Evolutionary conservation across 2,329 filamentous ascomycete species (phyloP).

Genomic region (Bipolaris gigantea): DNA sequence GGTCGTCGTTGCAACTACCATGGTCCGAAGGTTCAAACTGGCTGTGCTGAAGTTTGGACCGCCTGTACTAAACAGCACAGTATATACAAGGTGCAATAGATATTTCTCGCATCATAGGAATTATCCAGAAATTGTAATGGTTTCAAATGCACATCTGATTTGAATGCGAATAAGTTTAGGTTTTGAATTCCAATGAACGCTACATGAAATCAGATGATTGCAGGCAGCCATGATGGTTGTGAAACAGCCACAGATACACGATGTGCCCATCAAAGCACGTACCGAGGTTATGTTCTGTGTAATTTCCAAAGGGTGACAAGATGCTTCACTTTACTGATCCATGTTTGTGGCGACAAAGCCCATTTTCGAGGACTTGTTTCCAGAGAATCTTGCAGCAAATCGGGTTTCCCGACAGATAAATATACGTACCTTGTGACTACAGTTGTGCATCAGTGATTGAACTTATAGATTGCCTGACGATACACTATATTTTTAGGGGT

Average conservation of each 20-base stretch:
- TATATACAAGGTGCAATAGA: too few species aligned
- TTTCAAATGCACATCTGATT: neutral
- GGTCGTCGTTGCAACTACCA: neutral
- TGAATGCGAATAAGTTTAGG: neutral
- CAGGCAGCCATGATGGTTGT: neutral
- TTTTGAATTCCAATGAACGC: neutral
- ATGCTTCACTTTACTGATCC: conserved; percentile 1
- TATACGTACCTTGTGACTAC: neutral
- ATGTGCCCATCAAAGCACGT: neutral
- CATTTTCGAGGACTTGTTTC: neutral
- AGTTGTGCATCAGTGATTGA: neutral
- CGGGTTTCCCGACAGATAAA: neutral
- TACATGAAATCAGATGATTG: neutral
- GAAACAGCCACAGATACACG: conserved; percentile 5
- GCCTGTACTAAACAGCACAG: neutral
- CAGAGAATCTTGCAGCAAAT: neutral
- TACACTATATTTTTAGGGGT: neutral
- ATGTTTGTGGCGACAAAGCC: neutral
- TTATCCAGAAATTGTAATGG: too few species aligned
- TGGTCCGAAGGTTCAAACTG: neutral
- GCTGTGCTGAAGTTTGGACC: neutral
- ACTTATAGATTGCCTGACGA: neutral
- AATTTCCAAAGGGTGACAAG: neutral
- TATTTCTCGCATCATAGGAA: too few species aligned
- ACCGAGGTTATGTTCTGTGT: neutral